Conservation (phyloP, 2,329 filamentous ascomycete genomes). For the Aureobasidium zeae region DNA sequence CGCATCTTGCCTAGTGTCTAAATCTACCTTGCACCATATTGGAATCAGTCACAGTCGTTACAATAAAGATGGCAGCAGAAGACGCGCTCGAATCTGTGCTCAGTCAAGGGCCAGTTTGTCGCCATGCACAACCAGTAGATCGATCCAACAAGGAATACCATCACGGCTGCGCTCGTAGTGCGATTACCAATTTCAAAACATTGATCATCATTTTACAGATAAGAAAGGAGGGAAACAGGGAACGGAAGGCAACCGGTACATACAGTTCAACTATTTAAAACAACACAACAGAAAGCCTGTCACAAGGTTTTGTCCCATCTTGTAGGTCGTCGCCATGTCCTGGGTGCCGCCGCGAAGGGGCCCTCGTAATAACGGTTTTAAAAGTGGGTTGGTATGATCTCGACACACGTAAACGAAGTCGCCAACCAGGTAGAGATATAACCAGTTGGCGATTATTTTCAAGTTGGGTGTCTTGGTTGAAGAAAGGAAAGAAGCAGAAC, state of each 20-base stretch:
- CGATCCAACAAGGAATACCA: slow-evolving; percentile 24
- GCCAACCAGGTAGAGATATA: slow-evolving; percentile 50
- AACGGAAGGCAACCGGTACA: not conserved
- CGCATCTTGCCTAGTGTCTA: too few species aligned
- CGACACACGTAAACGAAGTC: slow-evolving; percentile 64
- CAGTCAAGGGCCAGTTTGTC: slow-evolving; percentile 35
- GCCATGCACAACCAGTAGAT: slow-evolving; percentile 43
- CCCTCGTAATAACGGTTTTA: slow-evolving; percentile 80
- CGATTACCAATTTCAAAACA: slow-evolving; percentile 39
- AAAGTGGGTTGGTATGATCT: slow-evolving; percentile 57
- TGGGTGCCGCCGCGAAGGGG: slow-evolving; percentile 48
- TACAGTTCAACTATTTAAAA: slow-evolving; percentile 5
- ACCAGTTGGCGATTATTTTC: slow-evolving; percentile 63
- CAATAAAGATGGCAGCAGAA: too few species aligned
- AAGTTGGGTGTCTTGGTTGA: slow-evolving; percentile 59
- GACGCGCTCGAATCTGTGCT: too few species aligned
- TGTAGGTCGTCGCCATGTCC: slow-evolving; percentile 60
- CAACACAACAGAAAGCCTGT: slow-evolving; percentile 21
- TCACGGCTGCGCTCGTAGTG: slow-evolving; percentile 40
- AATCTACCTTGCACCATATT: too few species aligned
- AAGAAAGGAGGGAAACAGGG: slow-evolving; percentile 13
- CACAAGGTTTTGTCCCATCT: slow-evolving; percentile 47
- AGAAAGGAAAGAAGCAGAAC: slow-evolving; percentile 32
- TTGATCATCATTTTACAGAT: slow-evolving; percentile 24
- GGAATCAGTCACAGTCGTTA: too few species aligned